Base-by-base conservation (phyloP, 352 stramenopile genomes). In the Phytopythium boreale region DNA sequence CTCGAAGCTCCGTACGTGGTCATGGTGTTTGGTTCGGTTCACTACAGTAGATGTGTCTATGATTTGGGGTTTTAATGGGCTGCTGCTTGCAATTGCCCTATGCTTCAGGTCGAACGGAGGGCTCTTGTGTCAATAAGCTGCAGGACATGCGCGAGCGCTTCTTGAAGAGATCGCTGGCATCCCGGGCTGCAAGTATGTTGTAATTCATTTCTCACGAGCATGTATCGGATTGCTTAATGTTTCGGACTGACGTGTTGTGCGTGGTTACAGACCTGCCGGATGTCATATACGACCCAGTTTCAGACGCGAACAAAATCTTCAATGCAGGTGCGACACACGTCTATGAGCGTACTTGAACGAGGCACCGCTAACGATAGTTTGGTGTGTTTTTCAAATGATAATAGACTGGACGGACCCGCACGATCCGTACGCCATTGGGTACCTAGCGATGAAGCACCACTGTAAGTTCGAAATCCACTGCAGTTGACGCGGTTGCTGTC, bases 281-380 rank as follows among this genome's bases (percentile, higher is more conserved):
- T 34, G 66, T 70, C 14, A 68, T 92, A 49, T 89, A 77, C 61
- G 77, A 93, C 50, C 44, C 69, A n/a, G 62, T 51, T 0, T 90
- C 84, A 3, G 68, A 79, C 43, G 79, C 79, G 19, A 64, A 90
- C 72, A 90, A 89, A 59, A 83, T 91, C 47, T 93, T 93, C 56
- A 82, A 66, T 17, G 69, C 84, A 58, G 72, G 84, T 92, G 56
- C 34, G 68, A 7, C 22, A 2, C 5, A 46, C 14, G 15, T n/a
- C 14, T 46, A n/a, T 34, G 9, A 31, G 11, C n/a, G 22, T n/a
- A 17, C 15, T 47, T 24, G 26, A n/a, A 4, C n/a, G 10, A 44
- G 14, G 14, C 15, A 10, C 1, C 20, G 1, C 12, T 62, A 43
- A 34, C 39, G 49, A n/a, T 17, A 2, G 26, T 50, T 20, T 49